A percentile compares a stretch with the other conserved stretches of the same genome.
Evolutionary conservation across 225 moss, liverwort and hornwort species (phyloP).

Genomic region (Pleurozium schreberi): DNA sequence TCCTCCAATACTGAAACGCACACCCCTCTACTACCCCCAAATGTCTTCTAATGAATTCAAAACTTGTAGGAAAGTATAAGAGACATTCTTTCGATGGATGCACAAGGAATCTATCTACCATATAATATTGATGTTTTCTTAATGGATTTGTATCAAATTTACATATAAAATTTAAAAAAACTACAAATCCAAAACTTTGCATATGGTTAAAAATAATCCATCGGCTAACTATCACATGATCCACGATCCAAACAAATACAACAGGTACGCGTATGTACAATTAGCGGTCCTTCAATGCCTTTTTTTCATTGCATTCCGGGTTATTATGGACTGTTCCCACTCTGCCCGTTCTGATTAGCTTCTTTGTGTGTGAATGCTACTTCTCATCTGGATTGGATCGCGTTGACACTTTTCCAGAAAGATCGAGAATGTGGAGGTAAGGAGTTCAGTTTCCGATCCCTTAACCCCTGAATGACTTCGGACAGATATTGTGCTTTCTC

Average conservation of each 20-base stretch:
- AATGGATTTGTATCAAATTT: no score
- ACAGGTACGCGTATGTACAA: constrained; percentile 16
- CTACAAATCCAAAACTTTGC: no score
- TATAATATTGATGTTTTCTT: no score
- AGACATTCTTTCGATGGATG: no score
- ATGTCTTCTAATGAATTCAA: no score
- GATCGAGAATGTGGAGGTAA: constrained; percentile 38
- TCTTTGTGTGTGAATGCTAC: background rate
- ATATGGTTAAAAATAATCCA: no score
- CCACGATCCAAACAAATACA: constrained; percentile 47
- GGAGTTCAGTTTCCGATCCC: background rate
- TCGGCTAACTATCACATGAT: constrained; percentile 39
- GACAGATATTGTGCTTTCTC: background rate
- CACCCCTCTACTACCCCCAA: no score
- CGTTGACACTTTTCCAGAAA: constrained; percentile 3
- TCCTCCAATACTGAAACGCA: no score
- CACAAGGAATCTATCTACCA: no score
- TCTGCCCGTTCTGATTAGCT: background rate
- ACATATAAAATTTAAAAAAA: no score
- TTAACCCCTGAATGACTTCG: background rate
- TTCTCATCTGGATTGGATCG: background rate
- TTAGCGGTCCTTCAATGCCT: background rate
- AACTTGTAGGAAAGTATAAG: no score
- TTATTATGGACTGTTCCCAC: background rate
- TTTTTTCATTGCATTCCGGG: background rate